Conservation (phyloP, 2,329 filamentous ascomycete species). For the Paraphaeosphaeria sporulosa region DNA sequence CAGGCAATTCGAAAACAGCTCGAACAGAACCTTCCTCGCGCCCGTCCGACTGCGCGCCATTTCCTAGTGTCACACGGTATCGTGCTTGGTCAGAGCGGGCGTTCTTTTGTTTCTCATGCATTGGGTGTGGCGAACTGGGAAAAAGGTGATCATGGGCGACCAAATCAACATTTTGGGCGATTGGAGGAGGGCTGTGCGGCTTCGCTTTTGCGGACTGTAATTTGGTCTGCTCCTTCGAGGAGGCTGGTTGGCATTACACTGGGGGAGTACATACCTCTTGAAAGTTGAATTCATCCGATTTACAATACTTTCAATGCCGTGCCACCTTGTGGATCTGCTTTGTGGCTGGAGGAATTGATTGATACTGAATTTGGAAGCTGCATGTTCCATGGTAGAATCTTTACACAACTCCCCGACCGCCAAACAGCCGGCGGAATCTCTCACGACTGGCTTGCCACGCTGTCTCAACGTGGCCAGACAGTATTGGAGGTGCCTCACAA, state of each 20-base stretch:
- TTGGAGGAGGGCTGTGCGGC: neutral
- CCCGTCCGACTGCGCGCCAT: neutral
- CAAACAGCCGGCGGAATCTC: too few species aligned
- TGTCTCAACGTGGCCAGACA: too few species aligned
- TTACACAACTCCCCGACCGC: too few species aligned
- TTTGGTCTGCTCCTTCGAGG: neutral
- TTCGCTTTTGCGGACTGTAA: slow-evolving; percentile 1
- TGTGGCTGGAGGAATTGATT: neutral
- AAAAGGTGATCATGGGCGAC: slow-evolving; percentile 4
- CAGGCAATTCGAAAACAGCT: neutral
- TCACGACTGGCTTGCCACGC: too few species aligned
- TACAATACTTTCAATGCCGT: neutral
- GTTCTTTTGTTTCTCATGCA: slow-evolving; percentile 8
- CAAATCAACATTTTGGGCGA: neutral
- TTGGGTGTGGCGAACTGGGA: slow-evolving; percentile 10
- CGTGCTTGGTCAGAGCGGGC: neutral
- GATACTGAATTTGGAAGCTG: neutral
- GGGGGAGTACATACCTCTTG: neutral
- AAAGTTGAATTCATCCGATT: slow-evolving; percentile 1
- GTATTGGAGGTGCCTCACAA: too few species aligned
- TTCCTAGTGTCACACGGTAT: neutral
- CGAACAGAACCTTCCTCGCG: neutral
- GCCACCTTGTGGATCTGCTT: neutral
- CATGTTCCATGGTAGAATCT: too few species aligned
- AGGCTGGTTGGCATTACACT: neutral